Conservation (phyloP, 345 rosid genomes). For the Litchi chinensis region DNA sequence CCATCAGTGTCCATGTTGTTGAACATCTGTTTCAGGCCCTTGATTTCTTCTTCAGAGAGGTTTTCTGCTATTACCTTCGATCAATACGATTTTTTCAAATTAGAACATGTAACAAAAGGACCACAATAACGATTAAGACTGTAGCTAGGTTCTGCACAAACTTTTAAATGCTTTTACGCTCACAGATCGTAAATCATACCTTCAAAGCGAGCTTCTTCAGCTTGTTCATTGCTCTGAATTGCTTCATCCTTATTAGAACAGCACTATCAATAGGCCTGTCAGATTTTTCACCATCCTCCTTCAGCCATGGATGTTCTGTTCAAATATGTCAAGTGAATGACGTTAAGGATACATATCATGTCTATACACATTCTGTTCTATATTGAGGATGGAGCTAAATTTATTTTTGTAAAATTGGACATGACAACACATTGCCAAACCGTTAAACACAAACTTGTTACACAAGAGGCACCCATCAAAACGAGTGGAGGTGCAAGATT, state of each 20-base stretch:
- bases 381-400: neutral
- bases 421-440: neutral
- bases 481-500: neutral
- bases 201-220: constrained; percentile 86
- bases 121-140: neutral
- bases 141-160: neutral
- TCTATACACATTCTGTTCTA: neutral
- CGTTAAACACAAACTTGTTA: neutral
- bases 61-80: constrained; percentile 81
- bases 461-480: constrained; percentile 1
- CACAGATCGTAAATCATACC: constrained; percentile 40
- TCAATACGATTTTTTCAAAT: constrained; percentile 14
- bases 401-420: neutral
- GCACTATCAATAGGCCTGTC: constrained; percentile 82
- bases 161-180: neutral
- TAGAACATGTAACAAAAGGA: neutral
- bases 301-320: constrained; percentile 90
- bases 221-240: constrained; percentile 90
- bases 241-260: constrained; percentile 82
- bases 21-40: constrained; percentile 82
- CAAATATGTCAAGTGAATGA: constrained; percentile 2
- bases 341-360: constrained; percentile 8
- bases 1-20: constrained; percentile 86
- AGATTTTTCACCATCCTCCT: constrained; percentile 53
- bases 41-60: constrained; percentile 82